Evolutionary conservation across 2,329 filamentous ascomycete species (phyloP), one percentile per base, ranked within the genome.

Genomic region (Beauveria bassiana): DNA sequence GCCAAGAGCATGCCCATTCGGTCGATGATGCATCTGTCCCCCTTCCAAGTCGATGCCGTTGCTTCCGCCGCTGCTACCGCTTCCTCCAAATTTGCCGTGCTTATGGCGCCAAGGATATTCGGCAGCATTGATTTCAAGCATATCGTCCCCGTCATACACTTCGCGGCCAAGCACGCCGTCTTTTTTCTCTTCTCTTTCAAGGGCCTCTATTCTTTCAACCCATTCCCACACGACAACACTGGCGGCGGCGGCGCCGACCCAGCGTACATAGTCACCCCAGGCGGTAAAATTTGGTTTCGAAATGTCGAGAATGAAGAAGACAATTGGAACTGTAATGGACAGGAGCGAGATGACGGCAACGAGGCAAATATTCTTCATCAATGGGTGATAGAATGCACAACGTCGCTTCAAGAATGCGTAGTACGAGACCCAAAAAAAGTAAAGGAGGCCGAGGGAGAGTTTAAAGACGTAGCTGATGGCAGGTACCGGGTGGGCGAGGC

Each of bases 161-260:
- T 97, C 93, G 65, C 93, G 81, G 3, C 93, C 93, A 1, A 97
- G 77, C 61, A 97, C 96, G 0, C 93, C 93, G 68, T 96, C 92
- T 74, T 96, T 96, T 74, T 93, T 91, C 72, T 96, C 92, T 72
- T 96, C 92, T 66, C 93, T 85, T 76, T 97, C 93, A 64, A 96
- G 75, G 0, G 92, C 91, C 72, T 97, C 93, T 54, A 97, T 97
- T 28, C 93, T 84, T 74, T 97, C 93, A 3, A 97, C 93, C 93
- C 93, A 97, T 74, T 97, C 93, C 93, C 93, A 97, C 2, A 97
- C 93, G 24, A 96, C 90, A n/a, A 96, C 93, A 74, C 91, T 96
- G 31, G 93, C 93, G 1, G 92, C 92, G 0, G 93, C 92, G 1
- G 92, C 92, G 53, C 93, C 93, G n/a, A 96, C 93, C 93, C 93